These are phyloP conservation scores for Aspergillus sp. DNA, from an alignment of 2,329 filamentous ascomycete genomes.

Conservation along the genomic window DNA sequence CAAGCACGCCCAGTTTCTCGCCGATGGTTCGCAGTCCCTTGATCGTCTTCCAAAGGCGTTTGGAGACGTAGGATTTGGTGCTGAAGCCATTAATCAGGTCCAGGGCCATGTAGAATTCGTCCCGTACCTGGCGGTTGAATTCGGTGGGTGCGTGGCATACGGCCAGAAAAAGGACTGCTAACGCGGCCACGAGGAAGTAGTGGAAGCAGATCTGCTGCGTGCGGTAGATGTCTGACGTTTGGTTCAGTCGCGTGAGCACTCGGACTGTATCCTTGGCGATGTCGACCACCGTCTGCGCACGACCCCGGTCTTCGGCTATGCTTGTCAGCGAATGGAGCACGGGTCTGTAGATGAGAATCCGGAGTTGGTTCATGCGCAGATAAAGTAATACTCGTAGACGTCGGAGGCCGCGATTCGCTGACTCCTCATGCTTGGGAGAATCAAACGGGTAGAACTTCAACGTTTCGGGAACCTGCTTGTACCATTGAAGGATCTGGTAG, in stretches of 20 bases:
- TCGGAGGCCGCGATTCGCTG: constrained; percentile 57
- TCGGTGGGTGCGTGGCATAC: constrained; percentile 56
- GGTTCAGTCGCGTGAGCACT: constrained; percentile 53
- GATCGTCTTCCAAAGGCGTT: constrained; percentile 57
- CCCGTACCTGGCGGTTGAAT: constrained; percentile 53
- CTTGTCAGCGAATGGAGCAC: constrained; percentile 76
- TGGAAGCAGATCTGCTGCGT: constrained; percentile 59
- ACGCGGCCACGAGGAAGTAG: constrained; percentile 56
- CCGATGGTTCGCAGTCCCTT: constrained; percentile 56
- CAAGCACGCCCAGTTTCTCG: constrained; percentile 50
- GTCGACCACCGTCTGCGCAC: constrained; percentile 62
- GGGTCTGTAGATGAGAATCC: constrained; percentile 80
- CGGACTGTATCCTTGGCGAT: constrained; percentile 59
- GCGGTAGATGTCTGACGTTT: constrained; percentile 55
- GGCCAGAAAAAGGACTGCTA: constrained; percentile 57
- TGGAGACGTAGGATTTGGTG: constrained; percentile 53
- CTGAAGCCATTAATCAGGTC: constrained; percentile 56
- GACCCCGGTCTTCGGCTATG: constrained; percentile 65
- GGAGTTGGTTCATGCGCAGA: constrained; percentile 79
- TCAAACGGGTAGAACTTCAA: constrained; percentile 55
- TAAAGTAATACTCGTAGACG: constrained; percentile 78
- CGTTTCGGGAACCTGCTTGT: constrained; percentile 60
- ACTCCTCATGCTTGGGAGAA: constrained; percentile 38
- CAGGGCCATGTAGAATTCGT: constrained; percentile 60
- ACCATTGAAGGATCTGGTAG: constrained; percentile 79